Conservation (phyloP, 2,329 filamentous ascomycete genomes). For the Diaporthe amygdali region DNA sequence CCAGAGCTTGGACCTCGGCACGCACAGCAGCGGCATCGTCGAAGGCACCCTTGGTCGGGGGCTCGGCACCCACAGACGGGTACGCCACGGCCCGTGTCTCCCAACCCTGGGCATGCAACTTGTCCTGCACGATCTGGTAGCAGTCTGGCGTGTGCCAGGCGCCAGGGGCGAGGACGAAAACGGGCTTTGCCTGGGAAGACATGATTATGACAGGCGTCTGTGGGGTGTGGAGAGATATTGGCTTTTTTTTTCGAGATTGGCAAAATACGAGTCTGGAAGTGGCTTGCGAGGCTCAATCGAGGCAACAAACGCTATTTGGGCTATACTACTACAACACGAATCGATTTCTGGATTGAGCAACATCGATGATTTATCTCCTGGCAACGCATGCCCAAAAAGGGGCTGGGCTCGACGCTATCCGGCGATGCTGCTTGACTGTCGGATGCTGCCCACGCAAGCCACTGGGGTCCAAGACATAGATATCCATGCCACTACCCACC, state of each 20-base stretch:
- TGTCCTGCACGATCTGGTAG: slow-evolving; percentile 33
- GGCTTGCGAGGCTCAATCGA: background rate
- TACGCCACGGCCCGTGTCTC: slow-evolving; percentile 35
- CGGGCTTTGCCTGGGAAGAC: slow-evolving; percentile 25
- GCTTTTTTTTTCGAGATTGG: background rate
- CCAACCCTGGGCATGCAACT: slow-evolving; percentile 34
- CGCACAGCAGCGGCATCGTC: slow-evolving; percentile 37
- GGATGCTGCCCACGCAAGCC: slow-evolving; percentile 9
- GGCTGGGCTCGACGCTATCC: background rate
- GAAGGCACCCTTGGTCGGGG: slow-evolving; percentile 26
- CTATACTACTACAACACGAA: background rate
- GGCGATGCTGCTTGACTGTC: background rate
- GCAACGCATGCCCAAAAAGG: background rate
- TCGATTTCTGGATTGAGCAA: background rate
- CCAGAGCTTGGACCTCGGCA: slow-evolving; percentile 28
- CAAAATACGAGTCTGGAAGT: background rate
- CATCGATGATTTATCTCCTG: slow-evolving; percentile 5
- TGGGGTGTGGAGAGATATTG: background rate
- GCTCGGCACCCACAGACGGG: slow-evolving; percentile 38
- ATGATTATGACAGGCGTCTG: background rate
- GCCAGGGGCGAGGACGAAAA: slow-evolving; percentile 40
- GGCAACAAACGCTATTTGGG: background rate
- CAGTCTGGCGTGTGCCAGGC: slow-evolving; percentile 39
- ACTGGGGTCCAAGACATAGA: background rate
- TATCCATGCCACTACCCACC: slow-evolving; percentile 6